Evolutionary conservation across 176 grass and related monocot species (phyloP), one percentile per base, ranked within the genome.

Genomic region (Oryza meridionalis): DNA sequence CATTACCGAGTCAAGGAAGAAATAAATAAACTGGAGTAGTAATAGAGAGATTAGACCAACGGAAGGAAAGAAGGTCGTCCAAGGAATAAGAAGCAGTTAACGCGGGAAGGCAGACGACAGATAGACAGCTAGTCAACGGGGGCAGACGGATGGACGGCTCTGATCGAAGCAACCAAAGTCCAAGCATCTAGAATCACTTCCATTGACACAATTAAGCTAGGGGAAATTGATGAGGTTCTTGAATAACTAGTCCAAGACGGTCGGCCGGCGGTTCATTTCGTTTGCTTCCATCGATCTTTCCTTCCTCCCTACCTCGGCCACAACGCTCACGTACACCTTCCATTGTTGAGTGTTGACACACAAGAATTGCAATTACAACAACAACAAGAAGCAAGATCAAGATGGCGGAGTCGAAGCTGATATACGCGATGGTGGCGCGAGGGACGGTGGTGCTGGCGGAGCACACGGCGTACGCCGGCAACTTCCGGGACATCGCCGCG

Each of bases 361-460:
- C 8, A 49, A 49, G 45, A 47, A 47, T 42, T 42, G 2, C 33
- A 35, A 35, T 35, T 35, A 35, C 33, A 6, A 37, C 5, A 37
- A 5, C 7, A 59, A 21, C 19, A 59, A 61, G 55, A 22, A 61
- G 55, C 38, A 40, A 40, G 7, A 40, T 7, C 38, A 24, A n/a
- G 25, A 94, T 97, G 94, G 94, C 84, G 35, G 77, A 84, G 45
- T 66, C 66, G 27, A n/a, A 64, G 10, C 80, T 97, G 83, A 97
- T 92, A 80, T 91, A 97, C 75, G 90, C 88, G 46, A 94, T 94
- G 86, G 94, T 94, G 70, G 94, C 94, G 8, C 83, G 92, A 79
- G 94, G 94, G 42, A 92, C 92, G 65, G 35, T 91, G 81, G 89
- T 92, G 72, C 53, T 92, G 77, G 94, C 94, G 16, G 94, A 94